These are phyloP conservation scores for Spongiforma sp. DNA, from an alignment of 1,284 basidiomycete species.

Conservation along the genomic window DNA sequence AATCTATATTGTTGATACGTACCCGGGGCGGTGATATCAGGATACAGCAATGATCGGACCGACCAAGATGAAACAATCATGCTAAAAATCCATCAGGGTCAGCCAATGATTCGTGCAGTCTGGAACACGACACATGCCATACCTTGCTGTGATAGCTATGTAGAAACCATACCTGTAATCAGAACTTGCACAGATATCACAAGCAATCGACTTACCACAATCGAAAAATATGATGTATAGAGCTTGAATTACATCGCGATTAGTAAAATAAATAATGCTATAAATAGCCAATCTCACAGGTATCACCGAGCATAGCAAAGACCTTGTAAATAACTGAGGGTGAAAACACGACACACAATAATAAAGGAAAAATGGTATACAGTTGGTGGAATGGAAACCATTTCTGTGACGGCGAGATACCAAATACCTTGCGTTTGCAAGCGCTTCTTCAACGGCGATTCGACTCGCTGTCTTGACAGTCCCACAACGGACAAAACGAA, in stretches of 20 bases:
- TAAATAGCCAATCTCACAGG: conserved; percentile 7
- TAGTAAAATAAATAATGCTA: not conserved
- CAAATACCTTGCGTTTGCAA: conserved; percentile 23
- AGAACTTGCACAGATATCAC: not conserved
- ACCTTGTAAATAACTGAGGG: conserved; percentile 13
- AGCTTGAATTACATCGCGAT: conserved; percentile 6
- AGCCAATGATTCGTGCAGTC: not conserved
- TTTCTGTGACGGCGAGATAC: conserved; percentile 21
- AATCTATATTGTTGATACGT: not conserved
- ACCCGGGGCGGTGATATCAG: conserved; percentile 4
- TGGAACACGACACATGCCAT: not conserved
- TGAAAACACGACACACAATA: not conserved
- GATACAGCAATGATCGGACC: conserved; percentile 14
- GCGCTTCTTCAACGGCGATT: conserved; percentile 20
- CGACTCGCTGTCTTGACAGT: conserved; percentile 9
- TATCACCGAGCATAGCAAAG: not conserved
- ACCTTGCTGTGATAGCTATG: conserved; percentile 17
- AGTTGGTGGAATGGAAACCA: conserved; percentile 14
- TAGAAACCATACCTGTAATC: conserved; percentile 5
- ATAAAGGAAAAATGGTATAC: conserved; percentile 4
- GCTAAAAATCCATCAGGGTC: conserved; percentile 8
- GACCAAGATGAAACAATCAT: conserved; percentile 18
- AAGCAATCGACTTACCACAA: conserved; percentile 7
- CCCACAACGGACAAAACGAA: conserved; percentile 21
- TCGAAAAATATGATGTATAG: not conserved